These are phyloP conservation scores for Puccinia triticina DNA, from an alignment of 1,284 basidiomycete species.

Conservation along the genomic window DNA sequence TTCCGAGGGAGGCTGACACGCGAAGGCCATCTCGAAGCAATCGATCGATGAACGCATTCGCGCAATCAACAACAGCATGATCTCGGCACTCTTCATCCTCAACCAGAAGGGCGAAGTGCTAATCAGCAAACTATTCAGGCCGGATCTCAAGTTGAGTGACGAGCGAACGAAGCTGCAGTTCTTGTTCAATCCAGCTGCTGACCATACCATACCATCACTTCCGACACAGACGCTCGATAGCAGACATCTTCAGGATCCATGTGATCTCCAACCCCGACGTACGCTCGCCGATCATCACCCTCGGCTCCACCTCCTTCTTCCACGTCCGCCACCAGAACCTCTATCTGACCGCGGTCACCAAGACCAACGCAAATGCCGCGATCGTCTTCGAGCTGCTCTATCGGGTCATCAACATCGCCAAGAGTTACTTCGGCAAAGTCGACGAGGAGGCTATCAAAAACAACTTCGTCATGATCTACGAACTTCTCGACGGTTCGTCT, in stretches of 20 bases:
- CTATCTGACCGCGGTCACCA: constrained; percentile 83
- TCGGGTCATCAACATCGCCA: constrained; percentile 87
- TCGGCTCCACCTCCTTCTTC: constrained; percentile 96
- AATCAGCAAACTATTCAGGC: constrained; percentile 86
- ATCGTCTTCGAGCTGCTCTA: constrained; percentile 98
- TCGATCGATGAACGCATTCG: background rate
- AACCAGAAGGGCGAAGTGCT: constrained; percentile 70
- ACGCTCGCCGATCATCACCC: constrained; percentile 92
- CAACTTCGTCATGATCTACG: constrained; percentile 96
- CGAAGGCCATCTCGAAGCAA: background rate
- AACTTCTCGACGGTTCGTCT: constrained; percentile 82
- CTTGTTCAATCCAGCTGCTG: background rate
- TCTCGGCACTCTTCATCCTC: constrained; percentile 53
- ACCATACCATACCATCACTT: constrained; percentile 24
- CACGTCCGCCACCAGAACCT: constrained; percentile 93
- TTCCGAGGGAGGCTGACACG: too few species aligned
- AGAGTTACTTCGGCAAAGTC: constrained; percentile 94
- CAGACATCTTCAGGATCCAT: constrained; percentile 95
- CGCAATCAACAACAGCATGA: constrained; percentile 42
- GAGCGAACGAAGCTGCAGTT: background rate
- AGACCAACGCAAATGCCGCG: constrained; percentile 94
- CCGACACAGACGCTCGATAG: constrained; percentile 79
- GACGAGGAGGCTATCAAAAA: constrained; percentile 98
- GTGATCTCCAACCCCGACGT: constrained; percentile 97
- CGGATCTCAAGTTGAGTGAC: constrained; percentile 81